Evolutionary conservation across 2,329 filamentous ascomycete genomes (phyloP).

Genomic region (Trichoderma koningiopsis): DNA sequence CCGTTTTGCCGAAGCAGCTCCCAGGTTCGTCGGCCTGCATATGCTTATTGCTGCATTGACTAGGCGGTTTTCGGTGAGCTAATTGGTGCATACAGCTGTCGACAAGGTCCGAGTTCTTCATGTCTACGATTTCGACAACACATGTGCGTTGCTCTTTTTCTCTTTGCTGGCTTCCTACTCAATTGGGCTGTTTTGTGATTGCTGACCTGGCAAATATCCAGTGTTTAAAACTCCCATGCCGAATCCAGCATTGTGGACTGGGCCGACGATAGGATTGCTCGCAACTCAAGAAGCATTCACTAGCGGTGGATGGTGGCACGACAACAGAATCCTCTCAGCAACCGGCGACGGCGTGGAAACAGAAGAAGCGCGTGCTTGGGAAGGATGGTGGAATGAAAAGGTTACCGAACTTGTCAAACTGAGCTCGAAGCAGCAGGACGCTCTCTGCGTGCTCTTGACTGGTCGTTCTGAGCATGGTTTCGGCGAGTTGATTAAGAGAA

Average conservation of each 20-base stretch:
- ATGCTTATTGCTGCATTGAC: constrained; percentile 9
- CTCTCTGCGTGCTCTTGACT: constrained; percentile 82
- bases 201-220: constrained; percentile 39
- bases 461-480: constrained; percentile 80
- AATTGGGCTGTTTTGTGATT: constrained; percentile 21
- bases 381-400: constrained; percentile 95
- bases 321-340: constrained; percentile 78
- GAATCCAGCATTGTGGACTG: constrained; percentile 85
- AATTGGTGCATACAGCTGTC: constrained; percentile 47
- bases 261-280: constrained; percentile 73
- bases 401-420: constrained; percentile 79
- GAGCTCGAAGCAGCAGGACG: constrained; percentile 81
- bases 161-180: not conserved
- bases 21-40: constrained; percentile 54
- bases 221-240: constrained; percentile 91
- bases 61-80: not conserved
- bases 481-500: constrained; percentile 76
- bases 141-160: constrained; percentile 56
- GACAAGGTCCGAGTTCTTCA: constrained; percentile 78
- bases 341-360: constrained; percentile 80
- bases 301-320: constrained; percentile 97
- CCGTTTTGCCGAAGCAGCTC: constrained; percentile 70
- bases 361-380: constrained; percentile 83
- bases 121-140: constrained; percentile 98
- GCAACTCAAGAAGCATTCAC: constrained; percentile 74